A percentile compares a stretch with the other conserved stretches of the same genome.
phyloP scores from a whole-genome alignment of 2,329 filamentous ascomycete species.

The Anthostomella pinea region DNA sequence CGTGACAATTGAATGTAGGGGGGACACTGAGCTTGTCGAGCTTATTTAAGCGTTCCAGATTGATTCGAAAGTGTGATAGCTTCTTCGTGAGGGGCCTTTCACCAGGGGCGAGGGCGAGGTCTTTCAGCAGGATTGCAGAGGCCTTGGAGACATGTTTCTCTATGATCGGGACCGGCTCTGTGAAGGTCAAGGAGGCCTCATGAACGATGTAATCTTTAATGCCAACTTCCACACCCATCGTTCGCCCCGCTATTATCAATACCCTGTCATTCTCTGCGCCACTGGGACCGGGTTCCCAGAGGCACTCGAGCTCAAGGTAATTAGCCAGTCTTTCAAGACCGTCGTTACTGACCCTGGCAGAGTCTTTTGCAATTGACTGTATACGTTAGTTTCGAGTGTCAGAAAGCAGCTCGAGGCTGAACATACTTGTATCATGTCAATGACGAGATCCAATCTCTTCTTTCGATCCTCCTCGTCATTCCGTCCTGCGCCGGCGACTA shows the following conservation, averaged over 20 bases:
- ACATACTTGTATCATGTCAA: conserved; percentile 49
- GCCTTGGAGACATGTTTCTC: conserved; percentile 60
- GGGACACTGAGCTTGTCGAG: conserved; percentile 70
- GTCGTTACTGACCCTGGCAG: conserved; percentile 69
- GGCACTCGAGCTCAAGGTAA: conserved; percentile 62
- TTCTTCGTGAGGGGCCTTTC: conserved; percentile 68
- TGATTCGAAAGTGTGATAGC: conserved; percentile 67
- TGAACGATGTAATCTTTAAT: conserved; percentile 61
- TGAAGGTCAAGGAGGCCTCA: conserved; percentile 61
- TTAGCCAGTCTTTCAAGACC: conserved; percentile 70
- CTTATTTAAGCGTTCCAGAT: conserved; percentile 66
- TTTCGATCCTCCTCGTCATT: conserved; percentile 53
- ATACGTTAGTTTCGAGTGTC: conserved; percentile 23
- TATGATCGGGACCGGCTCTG: conserved; percentile 56
- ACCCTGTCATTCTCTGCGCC: conserved; percentile 50
- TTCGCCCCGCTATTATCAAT: conserved; percentile 60
- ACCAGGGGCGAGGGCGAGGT: conserved; percentile 58
- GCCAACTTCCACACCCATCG: conserved; percentile 59
- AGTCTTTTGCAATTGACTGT: conserved; percentile 32
- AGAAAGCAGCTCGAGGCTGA: conserved; percentile 35
- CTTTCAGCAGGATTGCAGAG: conserved; percentile 61
- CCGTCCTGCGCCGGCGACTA: conserved; percentile 40
- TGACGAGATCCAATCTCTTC: conserved; percentile 51
- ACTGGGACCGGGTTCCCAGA: conserved; percentile 54
- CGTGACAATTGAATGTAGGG: conserved; percentile 70